Conservation (phyloP, 2,329 filamentous ascomycete genomes). For the Dactylellina drechsleri region DNA sequence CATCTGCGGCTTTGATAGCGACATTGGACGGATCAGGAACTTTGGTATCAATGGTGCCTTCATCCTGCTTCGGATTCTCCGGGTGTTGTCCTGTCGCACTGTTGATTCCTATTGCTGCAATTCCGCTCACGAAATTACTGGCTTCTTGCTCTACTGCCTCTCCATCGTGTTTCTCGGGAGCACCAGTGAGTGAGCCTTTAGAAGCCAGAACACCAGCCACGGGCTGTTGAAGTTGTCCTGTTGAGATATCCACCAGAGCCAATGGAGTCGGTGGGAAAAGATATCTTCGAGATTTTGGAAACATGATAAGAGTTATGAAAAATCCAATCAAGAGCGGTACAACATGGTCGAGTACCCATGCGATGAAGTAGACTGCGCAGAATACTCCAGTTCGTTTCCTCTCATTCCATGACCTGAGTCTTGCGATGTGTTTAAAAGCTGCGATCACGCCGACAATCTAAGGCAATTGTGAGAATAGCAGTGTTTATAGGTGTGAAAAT, state of each 20-base stretch:
- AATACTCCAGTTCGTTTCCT: conserved; percentile 74
- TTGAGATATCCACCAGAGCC: conserved; percentile 74
- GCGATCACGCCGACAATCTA: conserved; percentile 71
- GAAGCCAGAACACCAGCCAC: conserved; percentile 79
- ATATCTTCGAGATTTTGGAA: conserved; percentile 68
- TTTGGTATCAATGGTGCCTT: conserved; percentile 64
- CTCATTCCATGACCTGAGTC: conserved; percentile 83
- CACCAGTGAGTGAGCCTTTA: conserved; percentile 80
- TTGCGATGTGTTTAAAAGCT: conserved; percentile 77
- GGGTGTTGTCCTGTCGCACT: conserved; percentile 82
- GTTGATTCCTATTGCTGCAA: conserved; percentile 76
- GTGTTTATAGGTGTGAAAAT: background rate
- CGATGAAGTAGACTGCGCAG: conserved; percentile 69
- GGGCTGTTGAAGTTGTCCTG: conserved; percentile 80
- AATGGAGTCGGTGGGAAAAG: conserved; percentile 81
- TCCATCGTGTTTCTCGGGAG: conserved; percentile 82
- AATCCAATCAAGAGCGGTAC: conserved; percentile 70
- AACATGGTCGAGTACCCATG: conserved; percentile 79
- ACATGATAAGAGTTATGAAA: conserved; percentile 73
- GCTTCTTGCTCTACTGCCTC: conserved; percentile 86
- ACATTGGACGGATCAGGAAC: conserved; percentile 72
- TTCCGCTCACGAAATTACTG: conserved; percentile 78
- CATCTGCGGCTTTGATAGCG: conserved; percentile 67
- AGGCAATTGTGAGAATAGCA: background rate
- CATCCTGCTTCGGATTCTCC: conserved; percentile 66